Percentiles rank a stretch among this genome's conserved stretches.
Conservation (phyloP, 805 yeast species). For the Kazachstania taianensis region DNA sequence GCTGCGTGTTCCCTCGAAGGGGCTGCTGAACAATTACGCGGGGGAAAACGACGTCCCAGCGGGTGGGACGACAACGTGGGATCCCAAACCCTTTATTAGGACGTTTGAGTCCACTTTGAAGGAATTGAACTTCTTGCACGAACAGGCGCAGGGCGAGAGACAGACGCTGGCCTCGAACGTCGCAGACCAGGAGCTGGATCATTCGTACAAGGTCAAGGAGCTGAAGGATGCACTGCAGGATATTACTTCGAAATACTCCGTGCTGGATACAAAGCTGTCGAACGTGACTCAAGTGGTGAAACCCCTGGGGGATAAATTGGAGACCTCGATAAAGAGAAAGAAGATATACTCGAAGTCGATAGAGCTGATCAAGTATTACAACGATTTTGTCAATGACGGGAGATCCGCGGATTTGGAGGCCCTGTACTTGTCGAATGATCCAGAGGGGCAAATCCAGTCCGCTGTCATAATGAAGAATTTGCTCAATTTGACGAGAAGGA, state of each 20-base stretch:
- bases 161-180: constrained; percentile 47
- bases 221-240: constrained; percentile 15
- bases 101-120: constrained; percentile 80
- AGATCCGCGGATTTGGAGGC: constrained; percentile 46
- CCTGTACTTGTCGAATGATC: constrained; percentile 42
- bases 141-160: constrained; percentile 44
- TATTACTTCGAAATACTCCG: constrained; percentile 17
- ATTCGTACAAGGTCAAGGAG: constrained; percentile 54
- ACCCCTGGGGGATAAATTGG: constrained; percentile 61
- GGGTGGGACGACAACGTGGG: constrained; percentile 33
- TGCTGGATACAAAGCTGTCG: constrained; percentile 26
- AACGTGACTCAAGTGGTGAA: constrained; percentile 49
- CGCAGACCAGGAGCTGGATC: constrained; percentile 50
- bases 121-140: constrained; percentile 53
- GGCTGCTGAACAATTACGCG: background rate
- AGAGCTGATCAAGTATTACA: constrained; percentile 64
- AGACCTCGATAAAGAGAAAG: constrained; percentile 58
- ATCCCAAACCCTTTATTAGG: constrained; percentile 90
- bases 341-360: constrained; percentile 66
- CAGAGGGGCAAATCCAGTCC: constrained; percentile 43
- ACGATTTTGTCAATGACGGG: constrained; percentile 49
- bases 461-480: constrained; percentile 63
- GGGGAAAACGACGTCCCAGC: background rate
- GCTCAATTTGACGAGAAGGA: constrained; percentile 51
- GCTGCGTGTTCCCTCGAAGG: constrained; percentile 8